Percentiles rank a stretch among this genome's conserved stretches.
Conservation (phyloP, 768 basidiomycete species). For the Rubroboletus satanas region DNA sequence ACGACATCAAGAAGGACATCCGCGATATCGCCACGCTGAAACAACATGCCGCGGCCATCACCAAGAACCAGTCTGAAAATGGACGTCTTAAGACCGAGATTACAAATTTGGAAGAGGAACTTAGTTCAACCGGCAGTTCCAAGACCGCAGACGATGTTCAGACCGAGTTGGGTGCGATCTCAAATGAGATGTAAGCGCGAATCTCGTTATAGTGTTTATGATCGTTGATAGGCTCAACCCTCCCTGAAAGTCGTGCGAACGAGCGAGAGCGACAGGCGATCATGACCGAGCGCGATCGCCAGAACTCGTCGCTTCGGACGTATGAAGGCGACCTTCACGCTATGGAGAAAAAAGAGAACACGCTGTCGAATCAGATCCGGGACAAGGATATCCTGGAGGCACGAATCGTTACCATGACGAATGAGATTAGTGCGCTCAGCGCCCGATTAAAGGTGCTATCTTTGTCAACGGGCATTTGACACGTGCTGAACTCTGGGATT, state of each 20-base stretch:
- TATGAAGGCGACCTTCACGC: conserved; percentile 59
- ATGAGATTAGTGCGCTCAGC: conserved; percentile 47
- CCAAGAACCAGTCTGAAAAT: conserved; percentile 56
- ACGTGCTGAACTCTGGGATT: neutral
- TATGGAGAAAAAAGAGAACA: conserved; percentile 59
- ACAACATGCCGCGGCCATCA: conserved; percentile 55
- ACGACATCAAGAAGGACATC: conserved; percentile 51
- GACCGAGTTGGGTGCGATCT: conserved; percentile 61
- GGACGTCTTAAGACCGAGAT: conserved; percentile 61
- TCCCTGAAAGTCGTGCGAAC: conserved; percentile 49
- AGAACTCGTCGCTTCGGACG: conserved; percentile 46
- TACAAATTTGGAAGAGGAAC: conserved; percentile 58
- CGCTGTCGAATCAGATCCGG: conserved; percentile 52
- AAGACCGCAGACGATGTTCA: conserved; percentile 88
- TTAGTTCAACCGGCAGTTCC: conserved; percentile 68
- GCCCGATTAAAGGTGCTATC: conserved; percentile 48
- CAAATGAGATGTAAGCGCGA: conserved; percentile 58
- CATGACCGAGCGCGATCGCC: conserved; percentile 58
- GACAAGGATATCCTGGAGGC: conserved; percentile 57
- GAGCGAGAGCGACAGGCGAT: conserved; percentile 62
- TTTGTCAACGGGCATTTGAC: neutral
- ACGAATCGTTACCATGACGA: conserved; percentile 53
- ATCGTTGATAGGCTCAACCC: neutral
- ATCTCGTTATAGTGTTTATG: neutral
- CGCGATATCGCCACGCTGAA: conserved; percentile 59